Evolutionary conservation across 176 grass and related monocot genomes (phyloP), one percentile per base, ranked within the genome.

Genomic region (Hsuehochloa calcarea): DNA sequence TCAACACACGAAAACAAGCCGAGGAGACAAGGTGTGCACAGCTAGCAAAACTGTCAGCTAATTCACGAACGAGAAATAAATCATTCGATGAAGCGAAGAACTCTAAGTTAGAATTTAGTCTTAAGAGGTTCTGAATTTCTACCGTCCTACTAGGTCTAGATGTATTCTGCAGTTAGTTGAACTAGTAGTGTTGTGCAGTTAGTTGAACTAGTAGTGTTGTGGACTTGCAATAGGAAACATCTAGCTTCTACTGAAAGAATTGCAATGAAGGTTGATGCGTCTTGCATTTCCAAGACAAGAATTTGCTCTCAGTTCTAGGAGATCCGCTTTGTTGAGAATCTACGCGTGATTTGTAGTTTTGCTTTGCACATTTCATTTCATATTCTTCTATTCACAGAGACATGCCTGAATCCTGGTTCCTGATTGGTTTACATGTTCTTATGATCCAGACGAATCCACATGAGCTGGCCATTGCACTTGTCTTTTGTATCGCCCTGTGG

Each of bases 1-100:
- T 62, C 50, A 95, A 31, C 83, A 87, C 22, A 88, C 63, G 27
- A 85, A 38, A 79, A 51, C 85, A 9, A 92, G 81, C 75, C 39
- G 16, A 69, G 93, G 61, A 86, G 89, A 90, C 62, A 89, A 94
- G 91, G 93, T 95, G 81, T 93, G 91, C 82, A 34, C 45, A 9
- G 44, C 64, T 75, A 84, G 72, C 47, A 50, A 85, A 79, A 88
- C 19, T 45, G 66, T 68, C 51, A 90, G 37, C 56, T 90, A 79
- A 83, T 87, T 77, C 22, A 31, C 45, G 50, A 75, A 70, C 34
- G 55, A 83, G 31, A 54, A 59, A 58, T 17, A 52, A 2, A 51
- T 31, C 43, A 39, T 47, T 40, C 17, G 35, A 43, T 51, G 2
- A 45, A 87, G 60, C 19, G 7, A 77, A 12, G 41, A 44, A 44